Base-by-base conservation (phyloP, 352 stramenopile species). In the Globisporangium middletonii region DNA sequence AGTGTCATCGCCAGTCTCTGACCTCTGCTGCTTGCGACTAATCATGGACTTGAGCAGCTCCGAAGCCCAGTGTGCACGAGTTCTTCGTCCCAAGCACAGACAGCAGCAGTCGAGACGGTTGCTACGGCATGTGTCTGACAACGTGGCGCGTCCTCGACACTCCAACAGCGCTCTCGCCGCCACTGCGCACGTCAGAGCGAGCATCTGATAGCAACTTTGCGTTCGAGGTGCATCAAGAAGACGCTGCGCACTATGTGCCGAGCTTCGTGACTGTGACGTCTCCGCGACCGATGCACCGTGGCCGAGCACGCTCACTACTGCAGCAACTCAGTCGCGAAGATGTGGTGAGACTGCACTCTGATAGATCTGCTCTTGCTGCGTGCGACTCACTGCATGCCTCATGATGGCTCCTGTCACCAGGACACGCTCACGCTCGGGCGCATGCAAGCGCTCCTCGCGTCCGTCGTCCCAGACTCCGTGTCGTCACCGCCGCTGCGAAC, bases 71-170 rank as follows among this genome's bases (percentile, higher is more conserved):
- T 0, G 66, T 84, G 16, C 75, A 79, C 35, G 69, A 75, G n/a
- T 86, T 88, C 50, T 50, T 82, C 51, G 13, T 80, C 0, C 64
- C 71, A 5, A 55, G 35, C 0, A 38, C 55, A 28, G n/a, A 19
- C 4, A 23, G 1, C 38, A 13, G 37, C 8, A 27, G 16, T 3
- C n/a, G n/a, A n/a, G 44, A 48, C 12, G 44, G 30, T 0, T 35
- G 81, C 6, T 73, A 71, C 48, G 72, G 74, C 9, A 62, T 76
- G 35, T 77, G 73, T 18, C 61, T 84, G 9, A 79, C 64, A 2
- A 46, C 42, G 41, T 65, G 53, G 53, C 53, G 37, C 16, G 33
- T n/a, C 8, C 16, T 43, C 15, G 28, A 16, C 15, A 42, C 15
- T 1, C 37, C 55, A 26, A 46, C 23, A n/a, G 3, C 28, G 26